A percentile compares a stretch with the other conserved stretches of the same genome.
Conservation (phyloP, 2,329 filamentous ascomycete genomes). For the Chalaropsis ovoidea region DNA sequence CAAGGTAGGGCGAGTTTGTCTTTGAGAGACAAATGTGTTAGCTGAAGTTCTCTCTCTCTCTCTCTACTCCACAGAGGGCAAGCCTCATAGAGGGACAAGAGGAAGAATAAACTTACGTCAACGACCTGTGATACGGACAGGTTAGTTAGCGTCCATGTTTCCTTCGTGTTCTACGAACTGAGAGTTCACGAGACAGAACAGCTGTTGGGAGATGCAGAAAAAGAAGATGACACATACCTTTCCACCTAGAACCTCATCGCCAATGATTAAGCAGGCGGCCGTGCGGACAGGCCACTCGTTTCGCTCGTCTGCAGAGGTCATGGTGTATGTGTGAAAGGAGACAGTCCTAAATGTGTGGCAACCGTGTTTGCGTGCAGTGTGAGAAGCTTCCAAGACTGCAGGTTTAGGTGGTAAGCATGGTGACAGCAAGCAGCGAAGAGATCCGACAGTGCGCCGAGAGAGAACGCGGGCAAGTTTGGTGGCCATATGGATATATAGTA, state of each 20-base stretch:
- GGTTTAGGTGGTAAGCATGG: constrained; percentile 5
- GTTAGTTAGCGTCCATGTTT: constrained; percentile 6
- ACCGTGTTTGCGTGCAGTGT: background rate
- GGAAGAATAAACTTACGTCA: constrained; percentile 20
- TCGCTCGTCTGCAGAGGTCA: constrained; percentile 42
- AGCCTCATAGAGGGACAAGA: background rate
- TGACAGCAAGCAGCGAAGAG: too few species aligned
- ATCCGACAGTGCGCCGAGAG: background rate
- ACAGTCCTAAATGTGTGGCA: background rate
- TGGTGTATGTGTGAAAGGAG: constrained; percentile 31
- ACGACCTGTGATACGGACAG: constrained; percentile 9
- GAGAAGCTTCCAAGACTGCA: background rate
- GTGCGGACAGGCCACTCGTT: constrained; percentile 66
- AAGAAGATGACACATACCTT: constrained; percentile 51
- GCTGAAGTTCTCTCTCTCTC: too few species aligned
- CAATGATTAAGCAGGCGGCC: constrained; percentile 86
- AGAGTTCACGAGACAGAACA: background rate
- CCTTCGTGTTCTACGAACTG: background rate
- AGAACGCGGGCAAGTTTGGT: background rate
- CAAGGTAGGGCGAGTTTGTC: constrained; percentile 50
- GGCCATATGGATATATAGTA: background rate
- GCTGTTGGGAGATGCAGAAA: background rate
- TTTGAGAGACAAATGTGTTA: constrained; percentile 12
- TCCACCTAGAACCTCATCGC: constrained; percentile 90
- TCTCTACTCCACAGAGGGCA: background rate